Evolutionary conservation across 139 green algal genomes (phyloP), one percentile per base, ranked within the genome.

Genomic region (Closterium sp.): DNA sequence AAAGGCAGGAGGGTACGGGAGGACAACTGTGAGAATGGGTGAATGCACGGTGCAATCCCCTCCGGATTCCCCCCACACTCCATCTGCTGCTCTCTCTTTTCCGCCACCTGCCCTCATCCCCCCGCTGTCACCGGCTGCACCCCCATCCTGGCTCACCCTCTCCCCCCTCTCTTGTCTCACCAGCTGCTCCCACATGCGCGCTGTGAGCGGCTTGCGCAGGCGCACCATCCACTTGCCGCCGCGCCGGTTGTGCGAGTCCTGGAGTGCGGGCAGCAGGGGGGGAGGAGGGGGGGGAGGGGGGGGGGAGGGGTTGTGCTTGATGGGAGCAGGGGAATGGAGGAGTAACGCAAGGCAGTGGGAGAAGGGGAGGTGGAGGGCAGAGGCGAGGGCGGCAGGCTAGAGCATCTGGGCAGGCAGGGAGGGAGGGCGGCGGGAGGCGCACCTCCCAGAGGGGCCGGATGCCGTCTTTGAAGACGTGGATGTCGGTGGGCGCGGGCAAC

Each of bases 361-460:
- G 84, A 16, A 19, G 9, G 6, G 4, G 84, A 87, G 9, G 9
- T 21, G 43, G 43, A 66, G 43, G 43, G 19, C 1, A 10, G 28
- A 4, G 32, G 21, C n/a, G 30, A 34, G 86, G 10, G 21, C 16
- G 30, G 35, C 9, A 12, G 55, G 55, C 55, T 76, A 0, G 55
- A 1, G 55, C 16, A 76, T 28, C 12, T 76, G 55, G 55, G 55
- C 12, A 28, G 7, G 9, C 16, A 76, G 32, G 16, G 33, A 33
- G 16, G 33, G 21, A 32, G 35, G 16, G 76, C 23, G 9, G 33
- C 0, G 87, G 31, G 38, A 12, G 4, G 84, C 86, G 25, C 33
- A 93, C 90, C 90, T 93, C 91, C 91, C 91, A 94, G 34, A 94
- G 89, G n/a, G 91, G 91, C 5, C 88, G 36, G 84, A 94, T 94